Evolutionary conservation across 208 protist genomes (phyloP).

Genomic region (Angomonas deanei): DNA sequence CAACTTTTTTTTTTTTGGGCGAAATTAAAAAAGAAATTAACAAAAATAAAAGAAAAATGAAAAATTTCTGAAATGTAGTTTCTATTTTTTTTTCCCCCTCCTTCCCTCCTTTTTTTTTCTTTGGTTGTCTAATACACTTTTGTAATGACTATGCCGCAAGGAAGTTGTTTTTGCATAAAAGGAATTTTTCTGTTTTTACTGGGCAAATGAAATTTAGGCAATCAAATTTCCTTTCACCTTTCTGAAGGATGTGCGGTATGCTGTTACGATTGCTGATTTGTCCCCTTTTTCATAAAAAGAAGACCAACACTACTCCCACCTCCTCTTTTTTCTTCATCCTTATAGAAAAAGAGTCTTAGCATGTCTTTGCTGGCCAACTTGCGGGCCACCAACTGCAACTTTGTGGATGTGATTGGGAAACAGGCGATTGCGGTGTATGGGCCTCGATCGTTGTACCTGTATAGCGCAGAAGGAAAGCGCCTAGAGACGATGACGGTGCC

Average conservation of each 20-base stretch:
- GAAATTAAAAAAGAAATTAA: not conserved
- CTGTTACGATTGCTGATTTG: too few relatives aligned
- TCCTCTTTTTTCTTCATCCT: too few relatives aligned
- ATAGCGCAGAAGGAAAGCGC: conserved; percentile 5
- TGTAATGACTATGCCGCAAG: too few relatives aligned
- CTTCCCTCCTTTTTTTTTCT: conserved; percentile 9
- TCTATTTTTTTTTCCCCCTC: conserved; percentile 3
- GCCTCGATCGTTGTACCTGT: conserved; percentile 25
- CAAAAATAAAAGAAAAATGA: conserved; percentile 8
- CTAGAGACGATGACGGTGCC: conserved; percentile 3
- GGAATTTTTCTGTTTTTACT: not conserved
- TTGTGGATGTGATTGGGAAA: conserved; percentile 24
- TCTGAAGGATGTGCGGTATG: not conserved
- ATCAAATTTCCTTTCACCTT: not conserved
- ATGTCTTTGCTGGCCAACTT: conserved; percentile 39
- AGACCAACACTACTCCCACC: too few relatives aligned
- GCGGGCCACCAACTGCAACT: conserved; percentile 35
- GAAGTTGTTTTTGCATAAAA: too few relatives aligned
- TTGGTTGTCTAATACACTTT: conserved; percentile 1
- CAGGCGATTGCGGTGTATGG: conserved; percentile 41
- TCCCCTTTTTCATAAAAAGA: too few relatives aligned
- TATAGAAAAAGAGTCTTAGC: too few relatives aligned
- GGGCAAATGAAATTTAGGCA: not conserved
- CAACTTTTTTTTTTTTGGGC: not conserved
- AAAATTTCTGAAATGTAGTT: not conserved